Evolutionary conservation across 1,284 basidiomycete species (phyloP).

Genomic region (Volvariella surrecta): DNA sequence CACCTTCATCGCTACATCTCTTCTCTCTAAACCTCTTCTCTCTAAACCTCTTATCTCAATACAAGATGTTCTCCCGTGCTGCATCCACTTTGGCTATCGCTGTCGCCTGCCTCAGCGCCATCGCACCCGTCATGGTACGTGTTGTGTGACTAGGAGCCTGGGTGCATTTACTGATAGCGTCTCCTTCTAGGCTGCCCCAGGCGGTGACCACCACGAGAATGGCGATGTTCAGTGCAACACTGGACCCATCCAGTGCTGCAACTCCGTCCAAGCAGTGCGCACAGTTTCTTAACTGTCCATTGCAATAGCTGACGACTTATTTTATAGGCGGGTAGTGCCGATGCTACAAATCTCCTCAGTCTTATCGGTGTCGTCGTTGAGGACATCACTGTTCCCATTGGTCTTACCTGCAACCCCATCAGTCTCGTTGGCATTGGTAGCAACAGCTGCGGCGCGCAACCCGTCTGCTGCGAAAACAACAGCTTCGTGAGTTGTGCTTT

Average conservation of each 20-base stretch:
- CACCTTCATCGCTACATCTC: too few species aligned
- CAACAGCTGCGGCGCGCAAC: slow-evolving; percentile 1
- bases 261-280: slow-evolving; percentile 1
- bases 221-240: slow-evolving; percentile 5
- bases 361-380: neutral
- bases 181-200: too few species aligned
- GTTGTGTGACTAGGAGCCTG: too few species aligned
- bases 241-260: slow-evolving; percentile 10
- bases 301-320: neutral
- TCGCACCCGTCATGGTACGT: too few species aligned
- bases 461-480: neutral
- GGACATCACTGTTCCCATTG: slow-evolving; percentile 2
- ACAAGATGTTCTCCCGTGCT: too few species aligned
- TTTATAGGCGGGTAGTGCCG: neutral
- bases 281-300: neutral
- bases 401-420: slow-evolving; percentile 10
- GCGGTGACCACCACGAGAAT: too few species aligned
- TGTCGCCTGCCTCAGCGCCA: too few species aligned
- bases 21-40: too few species aligned
- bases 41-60: too few species aligned
- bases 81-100: too few species aligned
- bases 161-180: too few species aligned
- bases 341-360: neutral
- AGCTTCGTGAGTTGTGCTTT: neutral
- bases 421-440: slow-evolving; percentile 7